Conservation (phyloP, 2,329 filamentous ascomycete species). For the Pseudogymnoascus pannorum region DNA sequence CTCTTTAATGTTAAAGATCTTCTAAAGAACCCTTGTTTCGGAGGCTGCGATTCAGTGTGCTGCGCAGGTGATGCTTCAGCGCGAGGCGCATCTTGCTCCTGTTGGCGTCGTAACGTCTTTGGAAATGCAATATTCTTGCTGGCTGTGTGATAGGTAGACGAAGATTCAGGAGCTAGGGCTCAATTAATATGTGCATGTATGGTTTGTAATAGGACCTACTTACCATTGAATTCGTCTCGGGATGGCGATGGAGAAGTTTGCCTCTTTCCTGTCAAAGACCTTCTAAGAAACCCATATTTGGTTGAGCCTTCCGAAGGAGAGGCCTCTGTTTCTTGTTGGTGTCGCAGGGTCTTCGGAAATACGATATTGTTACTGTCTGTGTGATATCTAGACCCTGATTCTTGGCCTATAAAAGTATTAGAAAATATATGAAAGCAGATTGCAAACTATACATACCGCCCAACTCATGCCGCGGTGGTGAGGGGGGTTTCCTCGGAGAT, state of each 20-base stretch:
- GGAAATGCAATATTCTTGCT: background rate
- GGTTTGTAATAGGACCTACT: background rate
- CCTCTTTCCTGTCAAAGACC: background rate
- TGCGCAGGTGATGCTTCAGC: background rate
- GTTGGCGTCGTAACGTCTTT: background rate
- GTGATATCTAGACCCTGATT: background rate
- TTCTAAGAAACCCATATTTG: background rate
- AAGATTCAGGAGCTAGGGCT: background rate
- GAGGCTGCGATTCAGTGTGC: background rate
- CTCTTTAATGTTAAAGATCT: constrained; percentile 1
- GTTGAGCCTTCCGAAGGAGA: background rate
- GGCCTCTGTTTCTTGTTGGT: background rate
- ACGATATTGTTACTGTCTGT: background rate
- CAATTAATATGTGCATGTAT: background rate
- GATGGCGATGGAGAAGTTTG: constrained; percentile 1
- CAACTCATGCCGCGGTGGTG: background rate
- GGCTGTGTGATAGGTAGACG: background rate
- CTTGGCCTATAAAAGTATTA: background rate
- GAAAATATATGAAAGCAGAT: background rate
- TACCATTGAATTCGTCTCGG: background rate
- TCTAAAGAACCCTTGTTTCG: background rate
- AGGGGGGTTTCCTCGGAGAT: background rate
- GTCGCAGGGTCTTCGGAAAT: background rate
- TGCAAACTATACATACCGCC: background rate
- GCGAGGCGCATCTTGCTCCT: background rate